These are phyloP conservation scores for Ramalina peruviana DNA, from an alignment of 495 filamentous ascomycete species.

Conservation along the genomic window DNA sequence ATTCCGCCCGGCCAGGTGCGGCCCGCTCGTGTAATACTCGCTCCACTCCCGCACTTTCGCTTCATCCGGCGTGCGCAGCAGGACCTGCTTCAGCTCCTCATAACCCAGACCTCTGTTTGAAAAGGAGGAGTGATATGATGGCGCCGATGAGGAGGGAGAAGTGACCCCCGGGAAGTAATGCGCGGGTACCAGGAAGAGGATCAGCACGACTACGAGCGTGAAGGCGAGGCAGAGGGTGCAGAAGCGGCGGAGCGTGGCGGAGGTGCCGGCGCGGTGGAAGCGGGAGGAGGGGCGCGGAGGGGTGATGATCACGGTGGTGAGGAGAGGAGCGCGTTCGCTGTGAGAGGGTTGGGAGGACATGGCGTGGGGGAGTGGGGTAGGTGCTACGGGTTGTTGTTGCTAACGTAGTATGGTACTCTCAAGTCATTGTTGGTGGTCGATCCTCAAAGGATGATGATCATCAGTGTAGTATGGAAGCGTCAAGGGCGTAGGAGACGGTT, in stretches of 20 bases:
- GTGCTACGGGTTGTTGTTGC: too few species aligned
- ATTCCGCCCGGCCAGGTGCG: slow-evolving; percentile 84
- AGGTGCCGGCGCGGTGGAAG: slow-evolving; percentile 43
- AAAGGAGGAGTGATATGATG: slow-evolving; percentile 25
- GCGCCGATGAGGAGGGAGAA: slow-evolving; percentile 25
- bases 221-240: slow-evolving; percentile 50
- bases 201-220: slow-evolving; percentile 40
- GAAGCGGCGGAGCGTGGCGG: slow-evolving; percentile 53
- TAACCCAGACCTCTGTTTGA: slow-evolving; percentile 36
- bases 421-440: too few species aligned
- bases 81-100: slow-evolving; percentile 53
- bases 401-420: too few species aligned
- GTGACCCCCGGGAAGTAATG: slow-evolving; percentile 20
- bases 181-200: slow-evolving; percentile 49
- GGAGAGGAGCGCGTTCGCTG: slow-evolving; percentile 46
- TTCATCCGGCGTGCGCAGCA: slow-evolving; percentile 56
- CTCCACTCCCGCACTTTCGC: slow-evolving; percentile 68
- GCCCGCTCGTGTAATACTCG: slow-evolving; percentile 76
- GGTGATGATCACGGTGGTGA: slow-evolving; percentile 39
- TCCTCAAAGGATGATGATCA: too few species aligned
- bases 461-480: too few species aligned
- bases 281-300: slow-evolving; percentile 22
- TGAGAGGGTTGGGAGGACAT: background rate
- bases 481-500: too few species aligned
- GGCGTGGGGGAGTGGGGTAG: too few species aligned